Conservation (phyloP, 73 alveolate species). For the Paramecium pentaurelia region DNA sequence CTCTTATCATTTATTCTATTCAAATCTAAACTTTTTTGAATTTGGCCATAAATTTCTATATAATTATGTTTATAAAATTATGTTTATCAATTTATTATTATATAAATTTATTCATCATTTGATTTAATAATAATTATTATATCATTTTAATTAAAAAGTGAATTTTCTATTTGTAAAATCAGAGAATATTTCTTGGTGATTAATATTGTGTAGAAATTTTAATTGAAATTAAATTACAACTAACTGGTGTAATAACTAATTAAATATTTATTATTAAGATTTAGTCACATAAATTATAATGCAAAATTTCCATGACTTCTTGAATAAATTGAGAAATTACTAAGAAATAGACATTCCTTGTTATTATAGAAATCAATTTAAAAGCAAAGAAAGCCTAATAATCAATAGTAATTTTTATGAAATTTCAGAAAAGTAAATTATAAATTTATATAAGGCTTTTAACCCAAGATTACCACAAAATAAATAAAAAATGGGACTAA, state of each 20-base stretch:
- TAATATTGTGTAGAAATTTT: not conserved
- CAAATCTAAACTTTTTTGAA: not conserved
- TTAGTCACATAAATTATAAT: not conserved
- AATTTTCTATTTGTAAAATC: not conserved
- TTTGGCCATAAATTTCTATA: not conserved
- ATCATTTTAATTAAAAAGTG: not conserved
- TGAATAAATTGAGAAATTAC: not conserved
- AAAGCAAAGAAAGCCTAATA: not conserved
- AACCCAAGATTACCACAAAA: not conserved
- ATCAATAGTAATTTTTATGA: conserved; percentile 9
- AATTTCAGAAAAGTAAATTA: not conserved
- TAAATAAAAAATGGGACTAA: conserved; percentile 27
- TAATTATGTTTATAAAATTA: not conserved
- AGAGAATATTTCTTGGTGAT: not conserved
- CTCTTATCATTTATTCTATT: not conserved
- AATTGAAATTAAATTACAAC: not conserved
- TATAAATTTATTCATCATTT: not conserved
- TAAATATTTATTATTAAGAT: not conserved
- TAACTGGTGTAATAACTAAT: not conserved
- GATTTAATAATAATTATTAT: not conserved
- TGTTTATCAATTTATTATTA: not conserved
- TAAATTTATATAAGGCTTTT: not conserved
- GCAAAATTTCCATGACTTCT: not conserved
- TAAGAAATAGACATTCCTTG: not conserved
- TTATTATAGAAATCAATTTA: conserved; percentile 1